These are phyloP conservation scores for Penicillium sp. DNA, from an alignment of 2,329 filamentous ascomycete species.

Conservation along the genomic window DNA sequence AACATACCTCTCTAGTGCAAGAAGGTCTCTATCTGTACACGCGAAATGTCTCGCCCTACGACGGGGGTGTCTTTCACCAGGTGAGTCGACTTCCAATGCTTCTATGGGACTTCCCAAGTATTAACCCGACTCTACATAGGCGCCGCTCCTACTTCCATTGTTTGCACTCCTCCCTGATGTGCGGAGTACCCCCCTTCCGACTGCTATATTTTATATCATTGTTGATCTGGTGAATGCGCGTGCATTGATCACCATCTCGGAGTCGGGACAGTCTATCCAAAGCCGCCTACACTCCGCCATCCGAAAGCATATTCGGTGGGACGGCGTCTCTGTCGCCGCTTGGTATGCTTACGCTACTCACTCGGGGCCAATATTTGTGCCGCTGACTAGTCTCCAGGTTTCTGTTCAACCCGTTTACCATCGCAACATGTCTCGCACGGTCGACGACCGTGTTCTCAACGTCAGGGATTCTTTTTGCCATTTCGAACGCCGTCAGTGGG, in stretches of 20 bases:
- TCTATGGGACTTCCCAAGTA: conserved; percentile 2
- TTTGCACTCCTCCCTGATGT: conserved; percentile 82
- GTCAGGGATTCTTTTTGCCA: conserved; percentile 78
- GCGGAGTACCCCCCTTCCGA: conserved; percentile 65
- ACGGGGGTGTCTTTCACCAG: conserved; percentile 79
- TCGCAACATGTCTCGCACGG: conserved; percentile 84
- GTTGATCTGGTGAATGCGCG: conserved; percentile 80
- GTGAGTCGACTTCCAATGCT: conserved; percentile 33
- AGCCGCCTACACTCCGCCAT: conserved; percentile 75
- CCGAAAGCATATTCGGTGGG: conserved; percentile 71
- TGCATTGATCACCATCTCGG: conserved; percentile 73
- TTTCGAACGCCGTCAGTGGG: conserved; percentile 75
- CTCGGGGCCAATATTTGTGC: background rate
- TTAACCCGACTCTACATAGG: conserved; percentile 48
- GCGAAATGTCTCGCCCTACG: conserved; percentile 94
- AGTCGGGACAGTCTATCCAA: conserved; percentile 73
- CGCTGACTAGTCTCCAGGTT: conserved; percentile 56
- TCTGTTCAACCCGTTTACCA: conserved; percentile 90
- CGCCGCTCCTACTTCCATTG: conserved; percentile 83
- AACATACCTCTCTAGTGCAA: conserved; percentile 75
- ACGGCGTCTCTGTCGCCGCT: conserved; percentile 71
- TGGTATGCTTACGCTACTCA: conserved; percentile 54
- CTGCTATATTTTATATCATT: conserved; percentile 73
- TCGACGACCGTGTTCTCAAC: conserved; percentile 87
- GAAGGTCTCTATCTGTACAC: conserved; percentile 95